Evolutionary conservation across 1,139 yeast species (phyloP), one percentile per base, ranked within the genome.

Genomic region (Keqinozyma sinolaborantium): DNA sequence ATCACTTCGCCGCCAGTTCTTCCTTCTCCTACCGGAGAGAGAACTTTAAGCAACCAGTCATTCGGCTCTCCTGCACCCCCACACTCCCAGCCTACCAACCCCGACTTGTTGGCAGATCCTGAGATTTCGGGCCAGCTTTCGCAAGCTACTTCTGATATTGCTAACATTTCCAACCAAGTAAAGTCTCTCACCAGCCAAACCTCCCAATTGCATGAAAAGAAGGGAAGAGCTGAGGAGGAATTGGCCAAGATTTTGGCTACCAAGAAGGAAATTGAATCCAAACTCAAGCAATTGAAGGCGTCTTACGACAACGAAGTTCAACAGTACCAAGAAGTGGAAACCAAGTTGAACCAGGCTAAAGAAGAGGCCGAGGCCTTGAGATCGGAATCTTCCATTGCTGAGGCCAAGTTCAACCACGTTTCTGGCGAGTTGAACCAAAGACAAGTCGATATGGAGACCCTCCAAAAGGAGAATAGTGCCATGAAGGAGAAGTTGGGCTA

Each of bases 161-260:
- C 95, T 12, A 87, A 90, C 47, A 70, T 84, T 30, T 83, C 95
- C 1, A 86, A 83, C 48, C 96, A 90, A 60, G 80, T 87, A 39
- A 79, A 79, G 39, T 83, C 95, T 1, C 68, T 88, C 42, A 73
- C 88, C 2, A 61, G 73, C 14, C 96, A 90, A 58, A 84, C 95
- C 2, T 67, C 83, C 1, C 73, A 70, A 12, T 69, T 85, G 21
- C 80, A 79, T 40, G 83, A 79, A 21, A 84, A 82, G 58, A 82
- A 87, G 42, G 66, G 76, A 15, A 73, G 79, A 39, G 87, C 95
- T 0, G 90, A 83, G 48, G 77, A 75, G 37, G 97, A 92, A 48
- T 70, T 90, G 35, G 66, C 76, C 16, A 71, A 73, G 35, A 77
- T 86, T 35, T 71, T 79, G 42, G 67, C 69, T 12, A 70, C 79